Evolutionary conservation across 768 basidiomycete species (phyloP).

Genomic region (Lactifluus piperatus): DNA sequence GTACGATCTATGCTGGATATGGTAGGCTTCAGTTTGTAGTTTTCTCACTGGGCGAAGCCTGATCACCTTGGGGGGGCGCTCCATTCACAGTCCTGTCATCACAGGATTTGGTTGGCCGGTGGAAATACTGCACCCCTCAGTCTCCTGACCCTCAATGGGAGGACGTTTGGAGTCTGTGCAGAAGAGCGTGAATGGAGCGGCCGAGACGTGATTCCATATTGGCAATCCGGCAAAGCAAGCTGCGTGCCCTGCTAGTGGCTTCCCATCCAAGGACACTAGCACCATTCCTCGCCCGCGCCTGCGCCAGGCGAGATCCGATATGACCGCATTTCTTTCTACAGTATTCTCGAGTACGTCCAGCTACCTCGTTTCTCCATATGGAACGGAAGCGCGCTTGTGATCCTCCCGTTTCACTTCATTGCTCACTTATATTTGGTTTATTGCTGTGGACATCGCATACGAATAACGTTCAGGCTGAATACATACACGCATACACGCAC

Average conservation of each 20-base stretch:
- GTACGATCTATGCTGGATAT: conserved; percentile 15
- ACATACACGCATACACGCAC: background rate
- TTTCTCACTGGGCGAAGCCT: background rate
- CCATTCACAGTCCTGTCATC: conserved; percentile 15
- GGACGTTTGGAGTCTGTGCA: conserved; percentile 15
- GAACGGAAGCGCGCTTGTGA: background rate
- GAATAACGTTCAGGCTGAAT: background rate
- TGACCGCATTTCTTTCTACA: background rate
- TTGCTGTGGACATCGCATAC: background rate
- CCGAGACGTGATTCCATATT: background rate
- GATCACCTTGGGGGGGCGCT: background rate
- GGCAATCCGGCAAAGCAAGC: background rate
- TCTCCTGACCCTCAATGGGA: conserved; percentile 13
- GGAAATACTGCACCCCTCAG: conserved; percentile 7
- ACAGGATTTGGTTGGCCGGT: conserved; percentile 19
- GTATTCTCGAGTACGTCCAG: background rate
- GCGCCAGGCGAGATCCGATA: conserved; percentile 14
- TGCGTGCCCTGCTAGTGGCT: background rate
- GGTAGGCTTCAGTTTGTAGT: background rate
- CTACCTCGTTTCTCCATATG: background rate
- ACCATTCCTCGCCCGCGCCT: background rate
- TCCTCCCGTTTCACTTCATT: background rate
- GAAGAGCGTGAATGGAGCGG: background rate
- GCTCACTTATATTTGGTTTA: conserved; percentile 1
- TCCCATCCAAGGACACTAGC: background rate